These are phyloP conservation scores for Lentinula raphanica DNA, from an alignment of 768 basidiomycete genomes.

Conservation along the genomic window DNA sequence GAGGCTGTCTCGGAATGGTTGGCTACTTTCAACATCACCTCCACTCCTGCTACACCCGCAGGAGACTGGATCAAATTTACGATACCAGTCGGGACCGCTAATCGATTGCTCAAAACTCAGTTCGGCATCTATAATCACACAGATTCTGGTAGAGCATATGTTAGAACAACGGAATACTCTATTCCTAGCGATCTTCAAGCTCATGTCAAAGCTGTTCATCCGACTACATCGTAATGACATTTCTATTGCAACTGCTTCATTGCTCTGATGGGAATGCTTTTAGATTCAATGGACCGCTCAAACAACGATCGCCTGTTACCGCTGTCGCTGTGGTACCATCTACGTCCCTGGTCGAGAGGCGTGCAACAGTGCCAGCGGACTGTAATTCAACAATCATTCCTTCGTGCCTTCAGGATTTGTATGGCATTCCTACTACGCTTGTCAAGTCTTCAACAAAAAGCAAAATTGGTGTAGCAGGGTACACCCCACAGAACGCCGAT, in stretches of 20 bases:
- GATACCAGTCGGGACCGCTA: slow-evolving; percentile 28
- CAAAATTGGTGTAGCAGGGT: slow-evolving; percentile 22
- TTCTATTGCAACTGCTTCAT: not conserved
- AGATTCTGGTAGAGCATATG: slow-evolving; percentile 18
- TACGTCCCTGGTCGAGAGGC: slow-evolving; percentile 12
- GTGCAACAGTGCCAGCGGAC: not conserved
- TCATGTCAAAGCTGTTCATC: slow-evolving; percentile 30
- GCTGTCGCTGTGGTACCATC: slow-evolving; percentile 8
- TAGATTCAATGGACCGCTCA: not conserved
- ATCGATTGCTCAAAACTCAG: slow-evolving; percentile 27
- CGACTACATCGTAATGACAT: slow-evolving; percentile 21
- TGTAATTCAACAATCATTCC: slow-evolving; percentile 18
- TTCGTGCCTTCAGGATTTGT: slow-evolving; percentile 21
- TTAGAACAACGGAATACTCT: slow-evolving; percentile 32
- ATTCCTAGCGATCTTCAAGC: slow-evolving; percentile 25
- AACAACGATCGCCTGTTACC: slow-evolving; percentile 12
- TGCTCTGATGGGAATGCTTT: not conserved
- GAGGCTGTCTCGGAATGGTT: slow-evolving; percentile 38
- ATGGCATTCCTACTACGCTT: slow-evolving; percentile 17
- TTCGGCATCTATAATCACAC: slow-evolving; percentile 32
- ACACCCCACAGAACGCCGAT: slow-evolving; percentile 16
- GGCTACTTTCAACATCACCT: slow-evolving; percentile 14
- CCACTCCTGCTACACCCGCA: slow-evolving; percentile 12
- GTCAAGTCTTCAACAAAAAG: slow-evolving; percentile 13
- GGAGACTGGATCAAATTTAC: slow-evolving; percentile 30